These are phyloP conservation scores for Batrachochytrium dendrobatidis DNA, from an alignment of 371 early-diverging fungal genomes.

Conservation along the genomic window DNA sequence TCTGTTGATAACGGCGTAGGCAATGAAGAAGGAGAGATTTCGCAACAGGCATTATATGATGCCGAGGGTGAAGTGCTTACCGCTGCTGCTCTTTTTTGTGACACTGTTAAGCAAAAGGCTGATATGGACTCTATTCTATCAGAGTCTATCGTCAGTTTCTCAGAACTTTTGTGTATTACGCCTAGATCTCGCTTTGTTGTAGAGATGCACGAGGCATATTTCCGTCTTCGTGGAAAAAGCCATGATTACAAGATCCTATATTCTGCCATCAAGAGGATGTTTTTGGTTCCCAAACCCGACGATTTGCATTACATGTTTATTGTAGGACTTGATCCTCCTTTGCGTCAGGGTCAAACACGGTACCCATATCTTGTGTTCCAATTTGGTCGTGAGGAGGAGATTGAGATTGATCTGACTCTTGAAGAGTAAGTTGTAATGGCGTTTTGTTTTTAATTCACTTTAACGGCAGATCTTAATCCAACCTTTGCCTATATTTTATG, in stretches of 20 bases:
- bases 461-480: background rate
- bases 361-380: conserved; percentile 97
- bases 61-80: conserved; percentile 49
- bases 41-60: conserved; percentile 33
- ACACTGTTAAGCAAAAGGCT: conserved; percentile 83
- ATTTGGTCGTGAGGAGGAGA: conserved; percentile 87
- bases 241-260: conserved; percentile 96
- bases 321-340: conserved; percentile 90
- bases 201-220: conserved; percentile 84
- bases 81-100: conserved; percentile 75
- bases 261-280: conserved; percentile 71
- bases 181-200: conserved; percentile 93
- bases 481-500: background rate
- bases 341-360: conserved; percentile 98
- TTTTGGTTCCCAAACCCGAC: conserved; percentile 90
- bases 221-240: conserved; percentile 94
- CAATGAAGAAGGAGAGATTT: conserved; percentile 50
- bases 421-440: conserved; percentile 48
- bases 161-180: conserved; percentile 82
- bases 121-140: conserved; percentile 81
- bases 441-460: background rate
- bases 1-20: conserved; percentile 28
- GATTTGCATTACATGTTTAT: conserved; percentile 88
- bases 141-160: conserved; percentile 84
- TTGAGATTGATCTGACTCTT: conserved; percentile 73